Evolutionary conservation across 495 filamentous ascomycete species (phyloP), one percentile per base, ranked within the genome.

Genomic region (Penicillium maclennaniae): DNA sequence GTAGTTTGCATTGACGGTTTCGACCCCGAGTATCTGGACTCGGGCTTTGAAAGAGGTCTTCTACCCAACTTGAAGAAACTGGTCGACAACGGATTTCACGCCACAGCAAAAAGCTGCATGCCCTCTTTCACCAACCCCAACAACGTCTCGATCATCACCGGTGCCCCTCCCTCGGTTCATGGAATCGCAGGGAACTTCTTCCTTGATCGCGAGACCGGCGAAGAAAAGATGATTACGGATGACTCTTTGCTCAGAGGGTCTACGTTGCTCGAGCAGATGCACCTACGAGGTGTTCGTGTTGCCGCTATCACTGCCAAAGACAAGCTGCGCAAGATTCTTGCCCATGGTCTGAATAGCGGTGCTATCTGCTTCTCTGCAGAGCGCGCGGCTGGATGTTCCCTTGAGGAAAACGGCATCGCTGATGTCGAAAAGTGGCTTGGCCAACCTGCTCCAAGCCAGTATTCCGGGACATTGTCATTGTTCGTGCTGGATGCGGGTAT

Each of bases 401-500:
- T 61, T 12, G 61, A 61, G 2, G 55, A 61, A 12, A 65, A 65
- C 45, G 58, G 61, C 9, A 61, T 65, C 19, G 51, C 57, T 17
- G 41, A 65, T 41, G 69, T 71, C 4, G 65, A 68, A 40, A 6
- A 58, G 25, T 71, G 63, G 70, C 46, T 69, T n/a, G 69, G 67
- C 1, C 53, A 58, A 17, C 25, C 47, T 12, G 55, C 56, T 17
- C 70, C 70, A 19, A 59, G 59, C 20, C 67, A 69, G 45, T 71
- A 69, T 45, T 71, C 70, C 0, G 66, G 56, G 0, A 65, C 69
- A 9, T 49, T 73, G 39, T 73, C 70, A 6, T 37, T 73, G 12
- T 73, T 66, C 28, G 70, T 71, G 1, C 55, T 73, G 16, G 70
- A 73, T 54, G 63, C 70, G n/a, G 70, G 70, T 17, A 54, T 71